A percentile compares a stretch with the other conserved stretches of the same genome.
Conservation (phyloP, 78 protist species). For the Monocercomonoides exilis region DNA sequence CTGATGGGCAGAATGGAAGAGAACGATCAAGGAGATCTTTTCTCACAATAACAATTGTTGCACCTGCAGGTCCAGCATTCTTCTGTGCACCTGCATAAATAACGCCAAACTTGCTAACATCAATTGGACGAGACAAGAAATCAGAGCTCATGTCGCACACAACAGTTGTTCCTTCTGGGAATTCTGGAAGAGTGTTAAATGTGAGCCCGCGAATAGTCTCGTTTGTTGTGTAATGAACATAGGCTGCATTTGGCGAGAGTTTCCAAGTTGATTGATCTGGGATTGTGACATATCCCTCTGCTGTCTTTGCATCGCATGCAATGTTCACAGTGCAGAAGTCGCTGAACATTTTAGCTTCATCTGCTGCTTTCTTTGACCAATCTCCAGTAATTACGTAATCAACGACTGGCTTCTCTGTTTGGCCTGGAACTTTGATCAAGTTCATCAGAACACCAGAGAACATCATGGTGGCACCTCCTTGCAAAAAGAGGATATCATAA, state of each 20-base stretch:
- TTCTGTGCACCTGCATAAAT: constrained; percentile 92
- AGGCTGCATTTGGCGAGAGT: constrained; percentile 48
- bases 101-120: constrained; percentile 76
- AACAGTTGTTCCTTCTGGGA: constrained; percentile 33
- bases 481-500: constrained; percentile 80
- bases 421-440: constrained; percentile 43
- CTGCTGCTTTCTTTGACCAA: constrained; percentile 84
- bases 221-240: constrained; percentile 79
- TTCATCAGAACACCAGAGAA: constrained; percentile 87
- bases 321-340: constrained; percentile 51
- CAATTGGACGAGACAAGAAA: constrained; percentile 66
- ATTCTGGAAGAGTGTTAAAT: too few species aligned
- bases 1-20: too few species aligned
- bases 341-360: constrained; percentile 64
- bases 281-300: constrained; percentile 12
- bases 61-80: constrained; percentile 86
- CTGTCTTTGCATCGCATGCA: constrained; percentile 34
- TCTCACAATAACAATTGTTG: constrained; percentile 69
- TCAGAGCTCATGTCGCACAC: constrained; percentile 85
- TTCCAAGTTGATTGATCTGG: constrained; percentile 42
- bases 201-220: constrained; percentile 87
- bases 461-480: constrained; percentile 89
- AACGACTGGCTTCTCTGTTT: too few species aligned
- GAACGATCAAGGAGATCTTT: constrained; percentile 34
- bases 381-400: constrained; percentile 84